A percentile compares a stretch with the other conserved stretches of the same genome.
Evolutionary conservation across 805 yeast genomes (phyloP).

Genomic region (Kregervanrija pseudodelftensis): DNA sequence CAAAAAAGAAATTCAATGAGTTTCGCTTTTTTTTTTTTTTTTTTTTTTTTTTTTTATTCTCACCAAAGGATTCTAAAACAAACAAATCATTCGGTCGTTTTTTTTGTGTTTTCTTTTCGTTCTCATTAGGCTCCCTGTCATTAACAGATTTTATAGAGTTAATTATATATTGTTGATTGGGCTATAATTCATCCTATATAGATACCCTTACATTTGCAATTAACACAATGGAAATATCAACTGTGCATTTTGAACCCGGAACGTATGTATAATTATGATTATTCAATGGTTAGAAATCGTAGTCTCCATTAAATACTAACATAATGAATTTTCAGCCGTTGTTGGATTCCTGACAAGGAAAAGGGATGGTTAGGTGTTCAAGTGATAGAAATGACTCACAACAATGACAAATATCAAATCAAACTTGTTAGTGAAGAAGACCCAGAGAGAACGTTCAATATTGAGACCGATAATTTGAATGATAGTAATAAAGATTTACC

Average conservation of each 20-base stretch:
- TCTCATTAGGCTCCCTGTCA: no score
- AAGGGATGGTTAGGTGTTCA: slow-evolving; percentile 74
- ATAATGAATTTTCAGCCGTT: slow-evolving; percentile 39
- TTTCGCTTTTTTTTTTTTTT: no score
- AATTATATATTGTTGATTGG: no score
- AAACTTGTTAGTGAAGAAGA: slow-evolving; percentile 46
- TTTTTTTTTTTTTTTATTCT: no score
- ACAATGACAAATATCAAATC: slow-evolving; percentile 38
- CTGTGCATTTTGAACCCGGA: slow-evolving; percentile 36
- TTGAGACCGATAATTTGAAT: slow-evolving; percentile 41
- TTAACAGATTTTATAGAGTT: no score
- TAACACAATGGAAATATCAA: no score
- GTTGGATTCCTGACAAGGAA: slow-evolving; percentile 73
- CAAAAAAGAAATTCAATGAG: no score
- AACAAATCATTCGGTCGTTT: no score
- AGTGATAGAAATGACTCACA: slow-evolving; percentile 37
- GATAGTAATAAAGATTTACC: slow-evolving; percentile 60
- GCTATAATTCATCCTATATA: no score
- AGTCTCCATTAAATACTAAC: neutral
- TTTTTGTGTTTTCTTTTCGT: no score
- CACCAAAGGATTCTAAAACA: no score
- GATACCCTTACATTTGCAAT: no score
- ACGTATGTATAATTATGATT: slow-evolving; percentile 34
- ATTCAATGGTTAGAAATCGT: neutral
- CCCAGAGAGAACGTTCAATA: slow-evolving; percentile 35